Evolutionary conservation across 2,329 filamentous ascomycete genomes (phyloP), one percentile per base, ranked within the genome.

Genomic region (Pyricularia sp.): DNA sequence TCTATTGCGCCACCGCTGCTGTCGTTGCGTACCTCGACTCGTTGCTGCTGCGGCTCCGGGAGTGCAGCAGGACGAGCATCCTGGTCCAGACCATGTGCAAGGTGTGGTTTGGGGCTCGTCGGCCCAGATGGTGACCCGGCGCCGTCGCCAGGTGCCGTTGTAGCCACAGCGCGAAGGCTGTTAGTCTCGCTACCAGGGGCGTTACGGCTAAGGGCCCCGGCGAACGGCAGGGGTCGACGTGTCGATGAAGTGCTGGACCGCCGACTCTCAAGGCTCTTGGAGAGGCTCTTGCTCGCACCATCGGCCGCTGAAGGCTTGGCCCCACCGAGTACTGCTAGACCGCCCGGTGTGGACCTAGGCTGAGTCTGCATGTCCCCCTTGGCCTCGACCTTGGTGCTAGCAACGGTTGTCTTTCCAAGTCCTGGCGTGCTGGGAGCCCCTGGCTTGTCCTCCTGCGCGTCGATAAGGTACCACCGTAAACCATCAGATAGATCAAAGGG

Each of bases 401-500:
- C 93, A 20, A 97, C 94, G 0, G 95, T 98, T 72, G 90, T 94
- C 78, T 97, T 97, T 58, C 92, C 92, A 68, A 97, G 85, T 0
- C 94, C 94, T 0, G 95, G 94, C 0, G 94, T 98, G n/a, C 91
- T 90, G 0, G 95, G 95, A 2, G 93, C 94, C 1, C 91, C 91
- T 0, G 93, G 88, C 76, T 97, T 97, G 79, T 99, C 95, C 79
- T 99, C 95, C 1, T 88, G 85, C 0, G 95, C 95, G 76, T 99
- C 94, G 50, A 99, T 90, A 6, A 99, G 86, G 79, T 97, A 98
- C 95, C 95, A 99, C 42, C 94, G 89, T 65, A 99, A 81, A 3
- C 95, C 95, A 74, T 99, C 95, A 0, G 93, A 97, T 14, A 99
- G 85, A 74, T 97, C 94, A 78, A 99, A 99, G 0, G 95, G 95